Base-by-base conservation (phyloP, 2,329 filamentous ascomycete genomes). In the Alternaria brassicae region DNA sequence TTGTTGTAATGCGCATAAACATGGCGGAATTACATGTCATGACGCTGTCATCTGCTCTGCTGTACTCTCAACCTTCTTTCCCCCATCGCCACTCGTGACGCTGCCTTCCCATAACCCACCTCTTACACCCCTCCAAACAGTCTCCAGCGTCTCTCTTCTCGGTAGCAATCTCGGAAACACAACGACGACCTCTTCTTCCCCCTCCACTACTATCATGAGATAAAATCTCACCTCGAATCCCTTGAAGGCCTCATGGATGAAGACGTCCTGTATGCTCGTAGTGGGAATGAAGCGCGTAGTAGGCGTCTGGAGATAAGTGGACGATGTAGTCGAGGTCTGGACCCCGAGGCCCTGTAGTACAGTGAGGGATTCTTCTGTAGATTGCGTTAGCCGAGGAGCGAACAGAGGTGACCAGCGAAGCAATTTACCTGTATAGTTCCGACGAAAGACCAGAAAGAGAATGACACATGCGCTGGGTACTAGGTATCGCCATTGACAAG, bases 171-270 rank as follows among this genome's bases (percentile, higher is more conserved):
- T 84, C 81, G 94, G 94, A 76, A 99, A 99, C 3, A 98, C 93
- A n/a, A 99, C 94, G 0, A 98, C 91, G 4, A 96, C 86, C 66
- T 95, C 89, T 53, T 89, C 86, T 79, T 98, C 94, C 2, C 89
- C 93, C 68, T 96, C 91, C 17, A 98, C 92, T 53, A 98, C 90
- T 28, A 98, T 91, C 4, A 92, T 88, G 8, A 99, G 81, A 73
- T 97, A 97, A 73, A 94, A 96, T 39, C 89, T 83, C 34, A 98
- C 93, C 79, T 93, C 92, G 72, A 97, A 96, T 0, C 93, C 93
- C 57, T 87, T 88, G 78, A 98, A 98, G 3, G 93, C 95, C 81
- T 99, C 95, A 76, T 97, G 93, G 50, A 99, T 91, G 53, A 97
- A 87, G 56, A 99, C 89, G 76, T 99, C 95, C 74, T 91, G 91